These are phyloP conservation scores for Ulota crispa DNA, from an alignment of 225 moss, liverwort and hornwort species.

Conservation along the genomic window DNA sequence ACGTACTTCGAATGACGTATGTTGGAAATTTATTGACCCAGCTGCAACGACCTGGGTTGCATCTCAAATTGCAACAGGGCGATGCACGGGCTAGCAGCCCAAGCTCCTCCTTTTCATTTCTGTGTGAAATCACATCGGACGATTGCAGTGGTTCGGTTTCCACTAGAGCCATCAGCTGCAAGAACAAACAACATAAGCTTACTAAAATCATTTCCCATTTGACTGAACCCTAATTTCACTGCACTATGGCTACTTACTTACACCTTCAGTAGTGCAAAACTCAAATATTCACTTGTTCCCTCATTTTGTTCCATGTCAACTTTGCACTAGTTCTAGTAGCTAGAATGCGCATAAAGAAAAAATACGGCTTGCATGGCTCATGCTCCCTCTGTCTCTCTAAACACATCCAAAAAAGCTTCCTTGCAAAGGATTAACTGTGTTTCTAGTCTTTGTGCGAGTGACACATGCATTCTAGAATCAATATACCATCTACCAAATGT, in stretches of 20 bases:
- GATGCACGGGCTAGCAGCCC: constrained; percentile 1
- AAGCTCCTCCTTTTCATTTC: constrained; percentile 24
- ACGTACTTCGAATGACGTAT: constrained; percentile 16
- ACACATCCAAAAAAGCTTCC: no score
- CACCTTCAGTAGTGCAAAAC: neutral
- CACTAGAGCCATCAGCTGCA: constrained; percentile 32
- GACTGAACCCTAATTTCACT: neutral
- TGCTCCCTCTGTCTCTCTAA: no score
- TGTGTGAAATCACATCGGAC: neutral
- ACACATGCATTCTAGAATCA: no score
- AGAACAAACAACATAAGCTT: neutral
- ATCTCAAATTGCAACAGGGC: constrained; percentile 24
- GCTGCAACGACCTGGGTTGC: neutral
- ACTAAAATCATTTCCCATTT: neutral
- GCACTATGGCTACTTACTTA: neutral
- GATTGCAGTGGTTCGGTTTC: constrained; percentile 21
- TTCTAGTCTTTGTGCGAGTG: no score
- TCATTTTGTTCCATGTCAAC: neutral
- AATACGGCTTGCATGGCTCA: neutral
- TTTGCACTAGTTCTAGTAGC: neutral
- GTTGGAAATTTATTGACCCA: constrained; percentile 31
- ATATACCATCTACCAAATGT: no score
- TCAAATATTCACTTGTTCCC: neutral
- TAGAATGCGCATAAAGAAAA: neutral
- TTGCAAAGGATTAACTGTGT: no score